Evolutionary conservation across 2,329 filamentous ascomycete species (phyloP), one percentile per base, ranked within the genome.

Genomic region (Colletotrichum aenigma): DNA sequence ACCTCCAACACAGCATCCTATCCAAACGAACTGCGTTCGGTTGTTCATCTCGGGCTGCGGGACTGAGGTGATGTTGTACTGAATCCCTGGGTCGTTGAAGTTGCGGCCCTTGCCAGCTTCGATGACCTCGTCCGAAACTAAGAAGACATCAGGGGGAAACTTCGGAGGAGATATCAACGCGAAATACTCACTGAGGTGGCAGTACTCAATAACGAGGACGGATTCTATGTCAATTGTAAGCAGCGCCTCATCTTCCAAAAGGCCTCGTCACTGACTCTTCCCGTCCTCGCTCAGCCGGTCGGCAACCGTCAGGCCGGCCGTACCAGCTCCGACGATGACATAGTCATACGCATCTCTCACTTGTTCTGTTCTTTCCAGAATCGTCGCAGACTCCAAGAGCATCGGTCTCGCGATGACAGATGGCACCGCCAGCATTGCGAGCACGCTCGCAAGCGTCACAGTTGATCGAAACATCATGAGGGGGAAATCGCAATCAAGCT

Each of bases 301-400:
- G 26, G 84, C 83, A 16, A 88, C 79, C 3, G 83, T 82, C 21
- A 88, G 78, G 26, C 87, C 87, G 18, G 86, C 84, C 10, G 85
- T 86, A 3, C 87, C 87, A 12, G 84, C 87, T n/a, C 86, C 86
- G 34, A 86, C 80, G 60, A 87, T 80, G 30, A 87, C 78, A 71
- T 83, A 83, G 76, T 81, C 79, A 56, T 79, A 80, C 4, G 60
- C 68, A 10, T 74, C 68, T 9, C 56, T 36, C 38, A 75, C 55
- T 48, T 75, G 73, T 21, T 67, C 68, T 0, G 38, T 52, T 7
- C 73, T 28, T 2, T 71, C 36, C 1, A 75, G 69, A 4, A 75
- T 71, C 0, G 48, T 75, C 0, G 68, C 68, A 12, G 60, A 48
- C 3, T 75, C 67, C 48, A 75, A 6, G 2, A 60, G 30, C 34